Evolutionary conservation across 2,329 filamentous ascomycete genomes (phyloP), one percentile per base, ranked within the genome.

Genomic region (Neopestalotiopsis sp.): DNA sequence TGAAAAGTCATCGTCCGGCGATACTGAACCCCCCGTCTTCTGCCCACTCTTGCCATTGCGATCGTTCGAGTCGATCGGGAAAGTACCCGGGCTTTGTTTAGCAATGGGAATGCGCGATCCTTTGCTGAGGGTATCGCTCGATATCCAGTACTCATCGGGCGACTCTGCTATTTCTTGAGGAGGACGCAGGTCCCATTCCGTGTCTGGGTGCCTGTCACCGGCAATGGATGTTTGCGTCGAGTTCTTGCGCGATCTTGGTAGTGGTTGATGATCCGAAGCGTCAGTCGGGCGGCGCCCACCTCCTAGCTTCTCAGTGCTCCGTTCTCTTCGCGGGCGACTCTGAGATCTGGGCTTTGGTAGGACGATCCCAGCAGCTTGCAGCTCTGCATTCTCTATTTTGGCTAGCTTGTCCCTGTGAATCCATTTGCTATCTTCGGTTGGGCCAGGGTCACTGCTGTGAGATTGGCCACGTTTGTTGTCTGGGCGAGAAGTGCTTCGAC

Each of bases 21-120:
- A 78, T 70, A 67, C 38, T 30, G 65, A 34, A 70, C 85, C 85
- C 70, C 87, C 89, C 73, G 85, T 84, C 73, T 87, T 89, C 68
- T 94, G 89, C 67, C 87, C 82, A 59, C 91, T 84, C 28, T 90
- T 90, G 30, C 89, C 90, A 74, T 94, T 92, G 71, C 94, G 89
- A 73, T 95, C 94, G 61, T 94, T 84, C 71, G 91, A 89, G 64
- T 92, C 89, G 65, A 88, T 80, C 1, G 93, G 88, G 69, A 97
- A 91, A 12, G 94, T 94, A 24, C 90, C 87, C 2, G 93, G 92
- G 77, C 94, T 97, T 14, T 88, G 84, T 75, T 94, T 95, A 38
- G 94, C 90, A 49, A 98, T 87, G 1, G 96, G 96, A 77, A 99
- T 98, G 67, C 94, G 90, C 59, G 95, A 97, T 83, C 85, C 88